Conservation (phyloP, 345 rosid species). For the Raphanus sativus region DNA sequence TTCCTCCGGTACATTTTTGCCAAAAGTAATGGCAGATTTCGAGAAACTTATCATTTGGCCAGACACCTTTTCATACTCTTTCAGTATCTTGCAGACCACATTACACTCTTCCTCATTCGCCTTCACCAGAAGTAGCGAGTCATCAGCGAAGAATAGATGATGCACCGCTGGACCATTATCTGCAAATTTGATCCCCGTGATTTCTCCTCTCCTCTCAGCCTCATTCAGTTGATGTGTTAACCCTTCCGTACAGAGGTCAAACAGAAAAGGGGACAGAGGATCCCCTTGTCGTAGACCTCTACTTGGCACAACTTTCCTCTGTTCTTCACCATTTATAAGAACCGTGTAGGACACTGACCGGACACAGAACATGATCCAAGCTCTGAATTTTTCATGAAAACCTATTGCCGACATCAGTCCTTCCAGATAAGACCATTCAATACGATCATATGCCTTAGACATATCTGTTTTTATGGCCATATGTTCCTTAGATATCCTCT, state of each 20-base stretch:
- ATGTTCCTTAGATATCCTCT: no score
- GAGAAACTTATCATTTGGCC: neutral
- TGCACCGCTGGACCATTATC: neutral
- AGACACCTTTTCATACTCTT: neutral
- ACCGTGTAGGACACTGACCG: neutral
- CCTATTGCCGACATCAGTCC: neutral
- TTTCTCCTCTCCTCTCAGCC: neutral
- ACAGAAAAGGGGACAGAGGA: neutral
- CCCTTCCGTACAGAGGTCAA: neutral
- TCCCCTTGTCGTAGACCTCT: neutral
- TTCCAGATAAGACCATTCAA: neutral
- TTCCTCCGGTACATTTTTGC: neutral
- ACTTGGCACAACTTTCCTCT: neutral
- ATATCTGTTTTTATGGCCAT: no score
- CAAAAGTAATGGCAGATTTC: neutral
- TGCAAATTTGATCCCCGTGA: neutral
- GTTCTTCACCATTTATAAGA: neutral
- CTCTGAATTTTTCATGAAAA: neutral
- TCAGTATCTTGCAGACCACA: neutral
- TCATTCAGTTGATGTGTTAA: neutral
- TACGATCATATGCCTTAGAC: no score
- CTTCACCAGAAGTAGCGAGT: no score
- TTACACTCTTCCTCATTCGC: neutral
- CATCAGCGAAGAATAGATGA: neutral
- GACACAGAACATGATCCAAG: neutral